A percentile compares a stretch with the other conserved stretches of the same genome.
Conservation (phyloP, 2,329 filamentous ascomycete species). For the Aspergillus intermedius region DNA sequence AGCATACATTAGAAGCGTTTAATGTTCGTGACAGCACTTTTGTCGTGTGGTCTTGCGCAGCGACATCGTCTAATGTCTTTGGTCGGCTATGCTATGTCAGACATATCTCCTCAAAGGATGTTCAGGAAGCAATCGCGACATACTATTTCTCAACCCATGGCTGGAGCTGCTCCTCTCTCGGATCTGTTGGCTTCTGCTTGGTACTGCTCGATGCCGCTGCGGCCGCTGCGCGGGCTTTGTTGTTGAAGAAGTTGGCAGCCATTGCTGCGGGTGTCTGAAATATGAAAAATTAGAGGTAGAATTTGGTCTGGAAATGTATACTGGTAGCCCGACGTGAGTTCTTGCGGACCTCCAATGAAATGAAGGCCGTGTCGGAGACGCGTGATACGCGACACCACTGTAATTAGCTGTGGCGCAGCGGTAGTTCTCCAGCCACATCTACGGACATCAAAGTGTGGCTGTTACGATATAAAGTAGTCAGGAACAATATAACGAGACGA, state of each 20-base stretch:
- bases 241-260: slow-evolving; percentile 88
- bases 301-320: not conserved
- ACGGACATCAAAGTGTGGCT: too few relatives aligned
- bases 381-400: slow-evolving; percentile 1
- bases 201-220: slow-evolving; percentile 67
- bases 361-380: slow-evolving; percentile 1
- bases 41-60: slow-evolving; percentile 94
- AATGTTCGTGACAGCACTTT: slow-evolving; percentile 86
- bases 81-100: slow-evolving; percentile 60
- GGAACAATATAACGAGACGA: too few relatives aligned
- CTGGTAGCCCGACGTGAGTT: not conserved
- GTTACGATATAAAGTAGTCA: too few relatives aligned
- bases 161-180: slow-evolving; percentile 56
- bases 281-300: not conserved
- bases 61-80: slow-evolving; percentile 88
- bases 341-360: not conserved
- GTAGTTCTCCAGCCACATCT: too few relatives aligned
- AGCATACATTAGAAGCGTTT: slow-evolving; percentile 77
- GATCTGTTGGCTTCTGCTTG: slow-evolving; percentile 59
- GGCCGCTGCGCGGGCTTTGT: slow-evolving; percentile 70
- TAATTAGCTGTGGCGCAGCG: slow-evolving; percentile 1
- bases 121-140: slow-evolving; percentile 2
- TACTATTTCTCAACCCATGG: slow-evolving; percentile 99
- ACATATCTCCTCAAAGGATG: not conserved
- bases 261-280: slow-evolving; percentile 13